A percentile compares a stretch with the other conserved stretches of the same genome.
Conservation (phyloP, 2,329 filamentous ascomycete genomes). For the Fusarium sp. region DNA sequence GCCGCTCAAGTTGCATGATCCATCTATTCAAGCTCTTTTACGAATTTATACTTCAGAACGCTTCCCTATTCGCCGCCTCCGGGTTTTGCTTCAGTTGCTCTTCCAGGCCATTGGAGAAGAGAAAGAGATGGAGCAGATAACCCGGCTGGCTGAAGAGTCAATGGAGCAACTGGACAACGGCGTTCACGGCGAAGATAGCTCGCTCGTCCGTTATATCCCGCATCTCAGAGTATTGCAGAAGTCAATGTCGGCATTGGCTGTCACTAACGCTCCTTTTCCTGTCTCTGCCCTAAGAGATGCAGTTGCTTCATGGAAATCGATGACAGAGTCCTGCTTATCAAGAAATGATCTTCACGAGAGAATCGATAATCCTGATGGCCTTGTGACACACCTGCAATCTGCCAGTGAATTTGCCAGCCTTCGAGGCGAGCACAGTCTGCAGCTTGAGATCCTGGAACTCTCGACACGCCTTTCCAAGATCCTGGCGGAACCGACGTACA, state of each 20-base stretch:
- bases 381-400: constrained; percentile 65
- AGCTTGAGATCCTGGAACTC: constrained; percentile 63
- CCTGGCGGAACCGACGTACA: constrained; percentile 50
- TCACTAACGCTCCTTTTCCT: constrained; percentile 52
- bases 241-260: constrained; percentile 60
- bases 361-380: constrained; percentile 64
- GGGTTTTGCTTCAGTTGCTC: constrained; percentile 64
- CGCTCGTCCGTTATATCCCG: constrained; percentile 60
- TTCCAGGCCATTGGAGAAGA: constrained; percentile 62
- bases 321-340: constrained; percentile 56
- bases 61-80: constrained; percentile 66
- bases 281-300: constrained; percentile 53
- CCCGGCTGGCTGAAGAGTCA: constrained; percentile 56
- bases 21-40: constrained; percentile 62
- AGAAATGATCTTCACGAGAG: constrained; percentile 57
- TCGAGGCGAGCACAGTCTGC: constrained; percentile 62
- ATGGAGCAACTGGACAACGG: constrained; percentile 54
- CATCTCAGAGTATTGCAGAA: constrained; percentile 62
- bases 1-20: constrained; percentile 59
- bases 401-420: constrained; percentile 66
- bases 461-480: constrained; percentile 58
- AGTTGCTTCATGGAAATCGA: constrained; percentile 60
- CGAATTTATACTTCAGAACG: constrained; percentile 63
- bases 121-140: constrained; percentile 56
- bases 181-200: constrained; percentile 60